Evolutionary conservation across 2,329 filamentous ascomycete genomes (phyloP), one percentile per base, ranked within the genome.

Genomic region (Pseudogymnoascus sp.): DNA sequence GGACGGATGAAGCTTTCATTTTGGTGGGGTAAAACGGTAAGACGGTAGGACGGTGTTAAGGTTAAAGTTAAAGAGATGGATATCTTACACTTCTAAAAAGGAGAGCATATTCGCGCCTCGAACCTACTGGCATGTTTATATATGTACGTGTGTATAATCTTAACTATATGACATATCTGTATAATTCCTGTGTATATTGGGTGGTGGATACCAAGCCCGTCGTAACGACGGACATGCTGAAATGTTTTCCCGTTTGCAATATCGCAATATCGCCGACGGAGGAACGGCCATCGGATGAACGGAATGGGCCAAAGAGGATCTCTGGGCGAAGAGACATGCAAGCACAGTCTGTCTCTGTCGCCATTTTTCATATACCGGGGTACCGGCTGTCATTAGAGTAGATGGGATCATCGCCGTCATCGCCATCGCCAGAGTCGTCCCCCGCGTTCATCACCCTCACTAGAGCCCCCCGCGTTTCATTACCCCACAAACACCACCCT

Each of bases 401-500:
- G 46, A 3, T 56, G 46, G 4, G 46, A 56, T 56, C 25, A 56
- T 56, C 46, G 46, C 46, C 46, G n/a, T 34, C n/a, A 56, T 56
- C 25, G 12, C 25, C 10, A 5, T 56, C 46, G 5, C 25, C 10
- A 56, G 14, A n/a, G 10, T 10, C 46, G n/a, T 28, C 25, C 25
- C 25, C 25, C 25, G 25, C 25, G 25, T 28, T 28, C 25, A 28
- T 28, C 25, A 28, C 25, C 25, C 0, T 7, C 25, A 28, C 25
- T 7, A 28, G 5, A 28, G 5, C 6, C 44, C 23, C 46, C 46
- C 46, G 46, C 46, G 25, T 56, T 56, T 56, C 46, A 18, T 56
- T 56, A 56, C 46, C 46, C 46, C 46, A 62, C 64, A 64, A 44
- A 61, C 53, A 50, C 63, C 42, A 60, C 42, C 46, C 44, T 42